Conservation (phyloP, 345 rosid species). For the Hypericum androsaemum region DNA sequence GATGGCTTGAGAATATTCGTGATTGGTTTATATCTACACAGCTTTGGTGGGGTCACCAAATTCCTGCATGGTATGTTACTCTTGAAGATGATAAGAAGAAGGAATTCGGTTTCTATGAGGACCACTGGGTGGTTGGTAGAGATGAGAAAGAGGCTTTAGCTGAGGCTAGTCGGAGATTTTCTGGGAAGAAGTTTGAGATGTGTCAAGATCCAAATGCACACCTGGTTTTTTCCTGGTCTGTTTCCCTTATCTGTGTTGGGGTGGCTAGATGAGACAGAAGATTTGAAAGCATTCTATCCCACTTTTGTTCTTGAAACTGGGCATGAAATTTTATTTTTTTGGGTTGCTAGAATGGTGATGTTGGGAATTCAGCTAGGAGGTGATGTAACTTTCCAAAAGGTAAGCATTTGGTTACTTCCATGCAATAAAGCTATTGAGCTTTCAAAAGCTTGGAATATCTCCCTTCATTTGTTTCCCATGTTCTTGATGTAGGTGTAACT, state of each 20-base stretch:
- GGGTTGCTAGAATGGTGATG: slow-evolving; percentile 99
- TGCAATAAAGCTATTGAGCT: neutral
- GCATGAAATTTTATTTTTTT: slow-evolving; percentile 88
- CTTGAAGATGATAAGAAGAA: slow-evolving; percentile 64
- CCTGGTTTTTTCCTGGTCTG: slow-evolving; percentile 98
- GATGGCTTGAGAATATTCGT: slow-evolving; percentile 13
- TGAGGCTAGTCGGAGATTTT: slow-evolving; percentile 46
- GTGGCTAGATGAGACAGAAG: slow-evolving; percentile 93
- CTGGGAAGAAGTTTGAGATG: slow-evolving; percentile 65
- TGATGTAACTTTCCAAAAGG: slow-evolving; percentile 85
- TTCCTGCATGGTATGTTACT: slow-evolving; percentile 89
- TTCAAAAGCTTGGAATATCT: neutral
- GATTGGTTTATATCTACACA: slow-evolving; percentile 98
- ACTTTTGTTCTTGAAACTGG: slow-evolving; percentile 93
- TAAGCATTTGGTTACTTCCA: slow-evolving; percentile 17
- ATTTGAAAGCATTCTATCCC: slow-evolving; percentile 78
- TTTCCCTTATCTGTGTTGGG: slow-evolving; percentile 78
- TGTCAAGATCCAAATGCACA: slow-evolving; percentile 90
- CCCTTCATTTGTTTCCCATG: slow-evolving; percentile 3
- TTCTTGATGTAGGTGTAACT: slow-evolving; percentile 54
- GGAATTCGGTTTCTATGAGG: slow-evolving; percentile 72
- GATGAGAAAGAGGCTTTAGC: slow-evolving; percentile 53
- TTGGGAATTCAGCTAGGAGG: slow-evolving; percentile 75
- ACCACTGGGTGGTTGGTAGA: slow-evolving; percentile 84
- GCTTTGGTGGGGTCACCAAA: slow-evolving; percentile 97